Percentiles rank a stretch among this genome's conserved stretches.
phyloP scores from a whole-genome alignment of 768 basidiomycete genomes.

The Chiua virens region DNA sequence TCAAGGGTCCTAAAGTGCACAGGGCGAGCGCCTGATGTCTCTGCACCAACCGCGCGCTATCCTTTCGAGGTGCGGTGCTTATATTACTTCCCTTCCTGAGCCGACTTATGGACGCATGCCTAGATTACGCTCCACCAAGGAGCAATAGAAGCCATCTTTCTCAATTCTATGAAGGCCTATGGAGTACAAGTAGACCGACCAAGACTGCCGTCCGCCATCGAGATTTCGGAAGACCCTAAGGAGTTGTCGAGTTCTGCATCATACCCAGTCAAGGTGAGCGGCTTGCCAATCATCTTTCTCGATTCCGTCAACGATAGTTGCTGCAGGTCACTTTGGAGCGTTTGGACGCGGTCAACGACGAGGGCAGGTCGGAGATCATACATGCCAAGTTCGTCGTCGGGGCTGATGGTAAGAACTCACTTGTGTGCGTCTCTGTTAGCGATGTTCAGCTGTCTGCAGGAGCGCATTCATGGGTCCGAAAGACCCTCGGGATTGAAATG shows the following conservation, averaged over 20 bases:
- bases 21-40: constrained; percentile 63
- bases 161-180: constrained; percentile 37
- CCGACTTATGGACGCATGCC: neutral
- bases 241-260: constrained; percentile 33
- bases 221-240: constrained; percentile 36
- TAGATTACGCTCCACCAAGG: constrained; percentile 42
- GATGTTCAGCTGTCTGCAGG: constrained; percentile 23
- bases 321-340: constrained; percentile 26
- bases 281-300: too few species aligned
- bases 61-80: constrained; percentile 60
- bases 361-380: constrained; percentile 30
- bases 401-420: constrained; percentile 32
- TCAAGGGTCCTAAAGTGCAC: constrained; percentile 45
- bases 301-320: neutral
- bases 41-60: constrained; percentile 61
- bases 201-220: constrained; percentile 29
- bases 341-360: constrained; percentile 28
- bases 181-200: constrained; percentile 38
- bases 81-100: neutral
- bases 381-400: constrained; percentile 38
- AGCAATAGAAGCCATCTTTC: constrained; percentile 42
- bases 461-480: constrained; percentile 49
- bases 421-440: neutral
- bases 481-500: constrained; percentile 43
- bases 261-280: constrained; percentile 32